Evolutionary conservation across 176 grass and related monocot species (phyloP), one percentile per base, ranked within the genome.

Genomic region (Oryza australiensis): DNA sequence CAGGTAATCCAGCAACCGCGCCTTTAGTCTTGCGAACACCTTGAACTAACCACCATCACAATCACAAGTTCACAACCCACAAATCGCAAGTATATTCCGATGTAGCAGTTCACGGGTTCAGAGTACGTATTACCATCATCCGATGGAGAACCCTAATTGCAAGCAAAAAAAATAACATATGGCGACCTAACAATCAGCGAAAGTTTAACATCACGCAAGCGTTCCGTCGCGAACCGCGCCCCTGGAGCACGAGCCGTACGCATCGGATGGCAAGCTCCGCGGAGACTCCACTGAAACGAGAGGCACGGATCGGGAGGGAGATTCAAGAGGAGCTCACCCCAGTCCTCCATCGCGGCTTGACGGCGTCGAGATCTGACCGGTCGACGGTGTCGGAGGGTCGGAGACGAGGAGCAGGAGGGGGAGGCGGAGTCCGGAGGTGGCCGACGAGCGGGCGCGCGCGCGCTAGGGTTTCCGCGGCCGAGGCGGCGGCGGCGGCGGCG

Each of bases 311-410:
- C 74, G 38, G 74, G 43, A 43, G 64, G 22, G 48, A 69, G 33
- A 29, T 60, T 60, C 64, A 4, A 42, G 64, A 64, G 66, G 37
- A 5, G 74, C 83, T 78, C 66, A 85, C 83, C 83, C 83, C 83
- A 85, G 83, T 85, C 83, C 66, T 85, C 83, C 83, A 85, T 85
- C 18, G 64, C 26, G 64, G 48, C 12, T 30, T 22, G 65, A 71
- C 13, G 64, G 49, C 34, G 51, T 71, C 83, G 7, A 78, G 83
- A 85, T 78, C 74, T 75, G 74, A 37, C 70, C 65, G 74, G 66
- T 71, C 26, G 13, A 24, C 15, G 72, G 30, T 3, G 12, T 23
- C 23, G 24, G 34, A 60, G 33, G 37, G 75, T 1, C 24, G 24
- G 9, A 41, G 59, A 29, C 33, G n/a, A 13, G 23, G 35, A 29